Conservation (phyloP, 176 grass and related monocot genomes). For the Juncus inflexus region DNA sequence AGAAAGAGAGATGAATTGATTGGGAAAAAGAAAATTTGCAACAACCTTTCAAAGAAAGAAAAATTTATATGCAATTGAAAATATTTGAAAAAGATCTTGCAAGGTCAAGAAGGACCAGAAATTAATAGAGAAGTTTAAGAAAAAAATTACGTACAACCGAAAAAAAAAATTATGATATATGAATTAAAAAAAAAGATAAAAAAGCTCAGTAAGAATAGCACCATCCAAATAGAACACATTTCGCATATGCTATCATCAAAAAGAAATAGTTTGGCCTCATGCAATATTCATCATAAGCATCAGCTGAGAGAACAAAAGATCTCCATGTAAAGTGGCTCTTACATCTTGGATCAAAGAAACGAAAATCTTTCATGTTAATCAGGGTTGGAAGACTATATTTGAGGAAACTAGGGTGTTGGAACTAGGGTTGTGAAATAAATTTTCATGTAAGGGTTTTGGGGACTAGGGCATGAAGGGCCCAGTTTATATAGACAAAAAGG, state of each 20-base stretch:
- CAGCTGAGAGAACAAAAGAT: slow-evolving; percentile 5
- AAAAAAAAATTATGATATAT: not conserved
- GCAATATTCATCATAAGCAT: slow-evolving; percentile 6
- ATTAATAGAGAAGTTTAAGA: not conserved
- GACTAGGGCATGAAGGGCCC: not conserved
- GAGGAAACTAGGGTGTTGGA: not conserved
- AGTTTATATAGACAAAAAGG: slow-evolving; percentile 32
- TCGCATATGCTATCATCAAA: not conserved
- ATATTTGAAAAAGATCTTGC: slow-evolving; percentile 27
- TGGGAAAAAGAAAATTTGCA: not conserved
- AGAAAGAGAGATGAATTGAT: not conserved
- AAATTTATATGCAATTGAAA: not conserved
- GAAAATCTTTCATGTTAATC: not conserved
- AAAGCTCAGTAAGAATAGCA: slow-evolving; percentile 40
- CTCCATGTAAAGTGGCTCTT: slow-evolving; percentile 9
- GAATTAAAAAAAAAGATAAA: not conserved
- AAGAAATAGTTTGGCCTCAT: not conserved
- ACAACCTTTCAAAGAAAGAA: not conserved
- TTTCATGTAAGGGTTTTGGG: not conserved
- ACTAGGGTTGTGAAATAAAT: not conserved
- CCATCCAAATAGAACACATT: not conserved
- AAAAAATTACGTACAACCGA: not conserved
- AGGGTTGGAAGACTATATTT: slow-evolving; percentile 11
- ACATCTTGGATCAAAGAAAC: not conserved
- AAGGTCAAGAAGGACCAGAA: slow-evolving; percentile 41